Evolutionary conservation across 805 yeast genomes (phyloP), one percentile per base, ranked within the genome.

Genomic region (Candida manassasensis): DNA sequence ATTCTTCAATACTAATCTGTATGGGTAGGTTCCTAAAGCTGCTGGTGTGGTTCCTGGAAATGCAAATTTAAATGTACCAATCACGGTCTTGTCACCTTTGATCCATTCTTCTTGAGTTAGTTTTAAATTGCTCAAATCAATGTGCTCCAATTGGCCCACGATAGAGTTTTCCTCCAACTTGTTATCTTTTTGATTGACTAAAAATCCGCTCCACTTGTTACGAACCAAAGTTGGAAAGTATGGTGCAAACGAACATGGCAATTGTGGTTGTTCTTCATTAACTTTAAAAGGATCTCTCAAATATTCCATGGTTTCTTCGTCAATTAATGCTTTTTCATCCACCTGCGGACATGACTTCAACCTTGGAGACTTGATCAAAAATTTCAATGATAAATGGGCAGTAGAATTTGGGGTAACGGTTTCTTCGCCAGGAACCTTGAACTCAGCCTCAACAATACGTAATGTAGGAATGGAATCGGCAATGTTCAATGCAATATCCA

Each of bases 341-440:
- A 75, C 53, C 5, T 63, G 63, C 4, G 78, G 77, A 40, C 65
- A 59, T n/a, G 75, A 65, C 51, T 81, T 81, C 41, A 79, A 83
- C 26, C 71, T 71, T 5, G 90, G 79, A 2, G 95, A 84, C 48
- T 81, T 79, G 26, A 87, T 76, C 29, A 85, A 57, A 39, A 84
- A 81, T 58, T 89, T 87, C 16, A 93, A 45, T 19, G 77, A 79
- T 40, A 94, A 64, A 58, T 86, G 89, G 6, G 86, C 79, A 32
- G 74, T 73, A 2, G 97, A 77, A 33, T 45, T 37, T 17, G 73
- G 70, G 18, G 96, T 82, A 0, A 88, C 77, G 19, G 65, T 65
- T 11, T 60, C 54, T 64, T 89, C 97, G 21, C 97, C 97, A 3
- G 96, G 90, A 28, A 90, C 96, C 43, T 73, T 71, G 61, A 87